Evolutionary conservation across 306 rosid genomes (phyloP), one percentile per base, ranked within the genome.

Genomic region (Malus asiatica): DNA sequence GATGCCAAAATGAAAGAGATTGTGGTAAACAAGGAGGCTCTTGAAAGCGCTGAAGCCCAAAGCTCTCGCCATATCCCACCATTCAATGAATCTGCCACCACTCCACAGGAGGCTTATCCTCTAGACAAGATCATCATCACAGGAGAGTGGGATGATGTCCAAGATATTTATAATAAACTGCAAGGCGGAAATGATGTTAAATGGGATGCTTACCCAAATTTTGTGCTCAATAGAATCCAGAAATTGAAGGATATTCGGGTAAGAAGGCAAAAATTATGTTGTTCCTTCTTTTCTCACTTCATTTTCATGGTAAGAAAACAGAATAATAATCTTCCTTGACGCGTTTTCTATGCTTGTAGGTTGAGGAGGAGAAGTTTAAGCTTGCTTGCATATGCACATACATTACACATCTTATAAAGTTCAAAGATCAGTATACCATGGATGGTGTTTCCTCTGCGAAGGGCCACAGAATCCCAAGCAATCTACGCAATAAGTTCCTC

Each of bases 341-440:
- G 16, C 68, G 38, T 20, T 70, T 58, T 67, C 44, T 70, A 6
- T 83, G 53, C 46, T 77, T 78, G 18, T 80, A 92, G 97, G 97
- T 89, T 71, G 97, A 90, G n/a, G 86, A 78, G 25, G 95, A 87
- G 76, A 88, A 86, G 89, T 74, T 59, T 82, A 83, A 82, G 75
- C 79, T 73, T 25, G 84, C 80, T 48, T 82, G 87, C 88, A 88
- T 95, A 78, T 81, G 89, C 52, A 84, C 97, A 20, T 92, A 78
- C 80, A 86, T 95, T 76, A 90, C 85, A 3, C 97, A 95, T 86
- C 96, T 95, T 68, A 46, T 92, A 67, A 92, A 88, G 86, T 95
- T 84, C 76, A 95, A 88, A 83, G 97, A 92, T 71, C 85, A 78
- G 80, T 82, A 87, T 73, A 77, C 90, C 35, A 72, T 86, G 86